Base-by-base conservation (phyloP, 202 grass and related monocot genomes). In the Carex arenaria region DNA sequence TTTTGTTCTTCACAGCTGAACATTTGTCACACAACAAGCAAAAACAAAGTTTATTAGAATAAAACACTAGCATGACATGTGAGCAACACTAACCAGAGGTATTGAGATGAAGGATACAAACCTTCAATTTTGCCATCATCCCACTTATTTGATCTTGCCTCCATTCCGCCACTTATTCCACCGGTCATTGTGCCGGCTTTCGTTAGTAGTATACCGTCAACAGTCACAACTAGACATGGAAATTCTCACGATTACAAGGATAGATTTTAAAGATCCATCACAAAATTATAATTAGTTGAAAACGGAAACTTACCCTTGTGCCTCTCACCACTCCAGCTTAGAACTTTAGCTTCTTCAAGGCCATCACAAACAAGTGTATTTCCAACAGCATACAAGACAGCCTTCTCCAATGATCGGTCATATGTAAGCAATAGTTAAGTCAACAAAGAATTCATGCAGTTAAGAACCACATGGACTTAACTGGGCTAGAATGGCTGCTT, bases 131-230 rank as follows among this genome's bases (percentile, higher is more conserved):
- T 83, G 32, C 88, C 94, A 59, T 98, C 90, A 53, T 98, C 95
- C 95, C 95, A 98, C 84, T 98, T 98, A 87, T 98, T 98, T 89
- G 95, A 98, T 89, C 89, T 95, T 71, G 95, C 95, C 90, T 95
- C 95, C 95, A 98, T 98, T 88, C 93, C 93, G 81, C 95, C 95
- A 86, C 92, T 98, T 90, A 93, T 87, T 90, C 95, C 95, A 89
- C 95, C 95, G 67, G 95, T 98, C 95, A 98, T 98, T 4, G 95
- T 98, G 80, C 95, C 95, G 38, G 92, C 87, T 84, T 98, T 98
- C 15, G 95, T 98, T 77, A 98, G 85, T 71, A 98, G 90, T 88
- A 95, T 98, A 83, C 95, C 95, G 90, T 98, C 95, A 4, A 88
- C 87, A 36, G 95, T 98, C 32, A 98, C 95, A 78, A 98, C 95